Evolutionary conservation across 1,139 yeast species (phyloP).

Genomic region (Magnusiomyces magnusii): DNA sequence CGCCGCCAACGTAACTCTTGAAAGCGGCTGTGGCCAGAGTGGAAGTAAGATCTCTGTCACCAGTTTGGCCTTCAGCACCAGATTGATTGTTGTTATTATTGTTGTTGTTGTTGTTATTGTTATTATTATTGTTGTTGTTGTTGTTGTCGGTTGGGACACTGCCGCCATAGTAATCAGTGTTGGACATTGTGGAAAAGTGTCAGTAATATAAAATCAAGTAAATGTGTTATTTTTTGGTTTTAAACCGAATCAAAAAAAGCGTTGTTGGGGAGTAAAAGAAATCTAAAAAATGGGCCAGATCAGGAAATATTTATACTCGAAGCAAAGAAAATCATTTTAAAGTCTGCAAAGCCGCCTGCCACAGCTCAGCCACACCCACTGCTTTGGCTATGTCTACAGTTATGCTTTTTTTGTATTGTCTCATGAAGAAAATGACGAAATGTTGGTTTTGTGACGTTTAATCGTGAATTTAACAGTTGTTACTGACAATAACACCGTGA

Average conservation of each 20-base stretch:
- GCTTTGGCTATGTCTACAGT: neutral
- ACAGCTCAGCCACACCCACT: neutral
- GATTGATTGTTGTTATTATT: neutral
- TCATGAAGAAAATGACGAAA: too few relatives aligned
- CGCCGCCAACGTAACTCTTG: conserved; percentile 1
- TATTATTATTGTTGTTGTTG: conserved; percentile 1
- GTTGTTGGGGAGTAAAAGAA: too few relatives aligned
- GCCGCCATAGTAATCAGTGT: conserved; percentile 4
- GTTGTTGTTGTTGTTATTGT: neutral
- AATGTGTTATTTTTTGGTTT: neutral
- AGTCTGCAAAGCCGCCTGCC: neutral
- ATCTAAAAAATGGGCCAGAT: neutral
- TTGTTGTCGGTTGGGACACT: neutral
- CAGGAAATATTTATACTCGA: neutral
- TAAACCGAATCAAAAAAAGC: too few relatives aligned
- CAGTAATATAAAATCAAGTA: neutral
- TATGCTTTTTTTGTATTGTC: too few relatives aligned
- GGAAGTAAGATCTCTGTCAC: neutral
- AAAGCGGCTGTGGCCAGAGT: conserved; percentile 4
- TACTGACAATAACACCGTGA: too few relatives aligned
- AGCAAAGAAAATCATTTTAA: neutral
- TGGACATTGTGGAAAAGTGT: neutral
- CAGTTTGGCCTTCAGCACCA: neutral
- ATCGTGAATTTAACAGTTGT: too few relatives aligned
- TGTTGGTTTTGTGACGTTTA: too few relatives aligned